phyloP scores from a whole-genome alignment of 371 early-diverging fungal genomes.

The Apophysomyces trapeziformis region DNA sequence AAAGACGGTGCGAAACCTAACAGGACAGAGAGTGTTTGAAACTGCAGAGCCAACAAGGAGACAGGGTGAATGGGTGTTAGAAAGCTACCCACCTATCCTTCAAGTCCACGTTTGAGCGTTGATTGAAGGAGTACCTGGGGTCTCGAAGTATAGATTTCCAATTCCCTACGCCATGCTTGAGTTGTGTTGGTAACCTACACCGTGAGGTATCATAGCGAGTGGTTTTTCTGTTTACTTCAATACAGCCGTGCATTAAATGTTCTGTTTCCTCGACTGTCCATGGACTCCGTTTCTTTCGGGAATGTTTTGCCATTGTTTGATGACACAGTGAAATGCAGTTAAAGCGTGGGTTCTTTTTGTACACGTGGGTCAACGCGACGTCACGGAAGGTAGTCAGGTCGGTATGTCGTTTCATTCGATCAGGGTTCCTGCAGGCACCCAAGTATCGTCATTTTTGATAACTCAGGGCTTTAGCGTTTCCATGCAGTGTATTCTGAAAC shows the following conservation, averaged over 20 bases:
- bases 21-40: not conserved
- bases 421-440: no score
- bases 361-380: not conserved
- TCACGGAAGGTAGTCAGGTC: no score
- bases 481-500: not conserved
- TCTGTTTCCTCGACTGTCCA: conserved; percentile 14
- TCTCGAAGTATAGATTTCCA: conserved; percentile 21
- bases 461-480: not conserved
- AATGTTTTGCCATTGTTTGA: not conserved
- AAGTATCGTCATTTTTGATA: no score
- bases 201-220: not conserved
- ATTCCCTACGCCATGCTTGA: conserved; percentile 22
- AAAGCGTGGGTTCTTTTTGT: not conserved
- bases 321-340: not conserved
- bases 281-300: conserved; percentile 3
- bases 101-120: conserved; percentile 17
- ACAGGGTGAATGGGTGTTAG: not conserved
- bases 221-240: not conserved
- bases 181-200: not conserved
- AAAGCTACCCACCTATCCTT: conserved; percentile 16
- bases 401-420: no score
- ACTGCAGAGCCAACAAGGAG: not conserved
- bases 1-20: conserved; percentile 20
- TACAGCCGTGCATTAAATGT: conserved; percentile 6
- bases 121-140: conserved; percentile 14